These are phyloP conservation scores for Flaveria linearis DNA, from an alignment of 129 eudicot species.

Conservation along the genomic window DNA sequence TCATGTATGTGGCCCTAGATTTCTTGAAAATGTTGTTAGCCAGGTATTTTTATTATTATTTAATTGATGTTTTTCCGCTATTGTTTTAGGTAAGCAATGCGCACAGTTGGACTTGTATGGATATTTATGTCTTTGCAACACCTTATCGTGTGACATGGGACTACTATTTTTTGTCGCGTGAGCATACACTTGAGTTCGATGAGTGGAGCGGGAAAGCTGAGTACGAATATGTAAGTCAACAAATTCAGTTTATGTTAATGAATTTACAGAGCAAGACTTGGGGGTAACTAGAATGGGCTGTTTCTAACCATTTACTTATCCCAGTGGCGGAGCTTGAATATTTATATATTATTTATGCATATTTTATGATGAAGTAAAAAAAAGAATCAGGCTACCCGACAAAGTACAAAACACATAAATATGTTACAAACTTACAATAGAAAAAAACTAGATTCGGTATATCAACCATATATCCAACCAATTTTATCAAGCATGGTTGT, in stretches of 20 bases:
- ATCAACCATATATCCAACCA: background rate
- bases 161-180: conserved; percentile 73
- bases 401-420: too few species aligned
- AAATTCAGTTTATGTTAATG: background rate
- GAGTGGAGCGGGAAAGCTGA: conserved; percentile 90
- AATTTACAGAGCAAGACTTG: background rate
- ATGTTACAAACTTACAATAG: too few species aligned
- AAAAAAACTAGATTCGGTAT: too few species aligned
- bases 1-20: background rate
- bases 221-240: conserved; percentile 79
- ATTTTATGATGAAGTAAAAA: too few species aligned
- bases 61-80: background rate
- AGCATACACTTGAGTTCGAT: conserved; percentile 78
- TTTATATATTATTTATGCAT: background rate
- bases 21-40: conserved; percentile 13
- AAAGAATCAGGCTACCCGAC: too few species aligned
- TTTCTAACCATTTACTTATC: background rate
- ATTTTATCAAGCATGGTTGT: background rate
- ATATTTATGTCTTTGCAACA: conserved; percentile 89
- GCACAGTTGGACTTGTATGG: conserved; percentile 99
- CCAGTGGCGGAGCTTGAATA: background rate
- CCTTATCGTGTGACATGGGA: conserved; percentile 99
- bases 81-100: conserved; percentile 69
- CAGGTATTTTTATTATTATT: background rate
- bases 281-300: background rate